Evolutionary conservation across 768 basidiomycete species (phyloP).

Genomic region (Mycena rosella): DNA sequence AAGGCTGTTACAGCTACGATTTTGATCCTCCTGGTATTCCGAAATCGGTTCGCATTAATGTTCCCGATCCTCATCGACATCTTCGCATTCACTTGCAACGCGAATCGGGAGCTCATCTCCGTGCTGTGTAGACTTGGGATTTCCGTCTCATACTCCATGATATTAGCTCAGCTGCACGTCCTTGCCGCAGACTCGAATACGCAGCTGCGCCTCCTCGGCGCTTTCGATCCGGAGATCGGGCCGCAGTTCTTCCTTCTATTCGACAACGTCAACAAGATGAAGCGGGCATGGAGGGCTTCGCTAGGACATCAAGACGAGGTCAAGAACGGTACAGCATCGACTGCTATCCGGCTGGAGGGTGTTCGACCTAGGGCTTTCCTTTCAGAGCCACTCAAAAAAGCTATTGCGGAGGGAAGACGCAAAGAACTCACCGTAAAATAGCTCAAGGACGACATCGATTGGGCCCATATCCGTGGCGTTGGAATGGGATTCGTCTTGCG

Average conservation of each 20-base stretch:
- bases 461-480: constrained; percentile 23
- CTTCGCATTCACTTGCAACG: constrained; percentile 8
- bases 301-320: not conserved
- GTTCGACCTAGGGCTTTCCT: not conserved
- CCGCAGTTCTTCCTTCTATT: not conserved
- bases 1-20: constrained; percentile 6
- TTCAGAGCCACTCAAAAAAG: not conserved
- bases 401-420: too few relatives aligned
- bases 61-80: constrained; percentile 2
- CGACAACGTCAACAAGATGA: constrained; percentile 19
- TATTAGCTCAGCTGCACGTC: not conserved
- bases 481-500: constrained; percentile 4
- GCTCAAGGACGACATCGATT: constrained; percentile 27
- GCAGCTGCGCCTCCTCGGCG: not conserved
- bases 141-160: not conserved
- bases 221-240: not conserved
- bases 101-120: not conserved
- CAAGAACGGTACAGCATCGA: constrained; percentile 4
- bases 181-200: not conserved
- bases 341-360: not conserved
- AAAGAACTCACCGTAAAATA: not conserved
- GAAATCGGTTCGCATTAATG: not conserved
- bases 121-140: not conserved
- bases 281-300: not conserved
- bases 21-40: not conserved